phyloP scores from a whole-genome alignment of 2,329 filamentous ascomycete species.

The Trichoderma arundinaceum region DNA sequence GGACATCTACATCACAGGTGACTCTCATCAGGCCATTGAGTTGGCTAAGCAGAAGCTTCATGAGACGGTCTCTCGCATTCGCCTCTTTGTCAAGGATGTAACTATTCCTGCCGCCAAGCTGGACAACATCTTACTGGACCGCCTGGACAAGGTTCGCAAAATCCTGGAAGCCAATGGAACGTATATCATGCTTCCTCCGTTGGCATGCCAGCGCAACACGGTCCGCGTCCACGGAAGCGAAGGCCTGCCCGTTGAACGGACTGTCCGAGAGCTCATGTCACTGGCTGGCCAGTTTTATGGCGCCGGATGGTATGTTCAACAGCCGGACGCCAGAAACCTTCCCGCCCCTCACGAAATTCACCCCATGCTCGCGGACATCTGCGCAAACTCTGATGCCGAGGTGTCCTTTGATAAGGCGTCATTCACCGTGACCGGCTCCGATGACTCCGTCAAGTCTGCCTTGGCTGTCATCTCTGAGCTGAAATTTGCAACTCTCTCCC shows the following conservation, averaged over 20 bases:
- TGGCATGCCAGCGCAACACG: constrained; percentile 82
- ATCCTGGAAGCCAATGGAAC: constrained; percentile 97
- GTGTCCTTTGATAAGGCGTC: constrained; percentile 92
- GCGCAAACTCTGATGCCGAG: constrained; percentile 93
- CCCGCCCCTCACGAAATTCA: constrained; percentile 76
- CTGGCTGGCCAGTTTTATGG: constrained; percentile 97
- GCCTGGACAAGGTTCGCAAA: constrained; percentile 95
- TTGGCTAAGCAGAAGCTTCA: constrained; percentile 90
- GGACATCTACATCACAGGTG: constrained; percentile 94
- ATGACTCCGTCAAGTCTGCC: constrained; percentile 95
- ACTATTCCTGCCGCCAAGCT: constrained; percentile 90
- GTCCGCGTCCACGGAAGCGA: constrained; percentile 93
- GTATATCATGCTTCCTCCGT: constrained; percentile 87
- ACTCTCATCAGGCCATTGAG: constrained; percentile 81
- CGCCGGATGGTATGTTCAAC: constrained; percentile 92
- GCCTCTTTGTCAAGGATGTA: constrained; percentile 90
- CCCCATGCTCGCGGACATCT: constrained; percentile 93
- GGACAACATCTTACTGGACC: constrained; percentile 87
- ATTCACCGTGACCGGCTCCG: constrained; percentile 92
- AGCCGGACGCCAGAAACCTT: constrained; percentile 68
- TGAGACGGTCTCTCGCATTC: constrained; percentile 79
- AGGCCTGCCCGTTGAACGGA: constrained; percentile 91
- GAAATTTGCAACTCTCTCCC: constrained; percentile 82
- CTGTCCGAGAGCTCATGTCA: constrained; percentile 93
- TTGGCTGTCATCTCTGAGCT: constrained; percentile 92